Base-by-base conservation (phyloP, 768 basidiomycete species). In the Hygrocybe punicea region DNA sequence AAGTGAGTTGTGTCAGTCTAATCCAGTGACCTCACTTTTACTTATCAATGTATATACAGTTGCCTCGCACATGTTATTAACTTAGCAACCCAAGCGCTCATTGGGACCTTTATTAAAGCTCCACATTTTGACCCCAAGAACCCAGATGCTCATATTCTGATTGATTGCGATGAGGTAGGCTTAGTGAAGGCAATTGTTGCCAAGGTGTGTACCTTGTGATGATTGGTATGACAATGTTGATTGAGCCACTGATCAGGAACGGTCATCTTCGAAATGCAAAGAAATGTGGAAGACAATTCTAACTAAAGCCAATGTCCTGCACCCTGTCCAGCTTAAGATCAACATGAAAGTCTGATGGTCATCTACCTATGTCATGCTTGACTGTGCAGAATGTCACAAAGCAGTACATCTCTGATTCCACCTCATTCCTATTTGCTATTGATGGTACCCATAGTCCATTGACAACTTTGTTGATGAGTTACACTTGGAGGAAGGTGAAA, bases 31-130 rank as follows among this genome's bases (percentile, higher is more conserved):
- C 17, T 21, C 5, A 10, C 51, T 33, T 8, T 45, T 10, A 11
- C 29, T 34, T n/a, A 39, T 34, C 50, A 21, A 42, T 9, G 51
- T 21, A 13, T 29, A 51, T 39, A 13, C 17, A 74, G 73, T 16
- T 75, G 64, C 51, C 57, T 67, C 35, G 65, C 65, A 23, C 73
- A 72, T 57, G 57, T 71, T 14, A 62, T 74, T 51, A 73, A 75
- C 56, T 63, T 75, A 16, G 67, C 67, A 2, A 74, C 68, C 3
- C 71, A 72, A 49, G 68, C 66, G 2, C 36, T 72, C 9, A 55
- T 73, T 23, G 60, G 57, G 6, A 65, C 64, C 1, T 62, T 69
- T 44, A 70, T 66, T 29, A 29, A 29, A 29, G 29, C 29, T 29
- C 29, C 8, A 8, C 29, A 29, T 29, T 29, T 29, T 8, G 51